A percentile compares a stretch with the other conserved stretches of the same genome.
Evolutionary conservation across 345 rosid genomes (phyloP).

Genomic region (Bruguiera sexangula): DNA sequence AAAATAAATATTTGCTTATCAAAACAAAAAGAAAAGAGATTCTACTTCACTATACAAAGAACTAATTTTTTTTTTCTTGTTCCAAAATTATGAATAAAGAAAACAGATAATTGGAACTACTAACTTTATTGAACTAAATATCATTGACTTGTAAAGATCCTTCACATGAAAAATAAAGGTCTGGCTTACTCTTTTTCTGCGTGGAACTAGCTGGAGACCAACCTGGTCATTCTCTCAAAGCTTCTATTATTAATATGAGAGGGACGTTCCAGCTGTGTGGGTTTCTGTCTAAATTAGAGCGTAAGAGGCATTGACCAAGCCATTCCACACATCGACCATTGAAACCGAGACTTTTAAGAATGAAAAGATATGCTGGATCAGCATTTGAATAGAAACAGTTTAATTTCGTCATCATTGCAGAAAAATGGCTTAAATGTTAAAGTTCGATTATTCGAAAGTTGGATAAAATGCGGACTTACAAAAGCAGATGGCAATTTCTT

Average conservation of each 20-base stretch:
- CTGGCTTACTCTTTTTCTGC: slow-evolving; percentile 1
- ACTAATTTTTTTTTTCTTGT: neutral
- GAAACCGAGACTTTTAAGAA: slow-evolving; percentile 38
- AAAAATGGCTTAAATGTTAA: no score
- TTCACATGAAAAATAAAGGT: slow-evolving; percentile 31
- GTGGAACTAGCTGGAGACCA: slow-evolving; percentile 16
- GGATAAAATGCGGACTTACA: no score
- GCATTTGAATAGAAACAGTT: no score
- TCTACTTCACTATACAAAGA: no score
- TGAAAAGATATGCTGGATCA: neutral
- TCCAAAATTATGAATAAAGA: slow-evolving; percentile 15
- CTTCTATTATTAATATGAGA: slow-evolving; percentile 10
- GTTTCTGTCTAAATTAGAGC: slow-evolving; percentile 21
- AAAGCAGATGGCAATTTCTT: no score
- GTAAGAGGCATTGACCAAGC: slow-evolving; percentile 31
- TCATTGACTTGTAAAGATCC: slow-evolving; percentile 30
- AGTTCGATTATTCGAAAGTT: no score
- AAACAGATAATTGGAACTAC: neutral
- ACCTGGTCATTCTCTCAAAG: slow-evolving; percentile 34
- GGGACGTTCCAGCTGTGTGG: slow-evolving; percentile 46
- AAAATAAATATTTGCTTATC: no score
- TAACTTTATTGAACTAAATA: slow-evolving; percentile 1
- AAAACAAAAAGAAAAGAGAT: no score
- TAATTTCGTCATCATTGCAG: no score
- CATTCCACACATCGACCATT: slow-evolving; percentile 37